Conservation (phyloP, 1,284 basidiomycete genomes). For the Mycosarcoma mackinlayi region DNA sequence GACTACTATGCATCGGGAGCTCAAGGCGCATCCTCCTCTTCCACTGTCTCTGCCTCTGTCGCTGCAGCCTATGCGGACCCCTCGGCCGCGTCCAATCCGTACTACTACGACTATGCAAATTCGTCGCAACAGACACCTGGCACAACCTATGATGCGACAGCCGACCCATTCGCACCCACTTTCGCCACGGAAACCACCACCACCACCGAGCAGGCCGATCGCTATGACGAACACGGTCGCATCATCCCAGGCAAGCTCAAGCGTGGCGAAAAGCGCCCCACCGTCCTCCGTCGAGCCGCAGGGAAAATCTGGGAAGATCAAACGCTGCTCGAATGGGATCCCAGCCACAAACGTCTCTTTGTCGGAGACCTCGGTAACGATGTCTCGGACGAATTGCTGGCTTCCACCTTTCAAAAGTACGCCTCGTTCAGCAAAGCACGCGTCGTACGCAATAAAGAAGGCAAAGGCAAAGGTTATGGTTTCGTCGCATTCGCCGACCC, state of each 20-base stretch:
- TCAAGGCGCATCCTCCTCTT: slow-evolving; percentile 19
- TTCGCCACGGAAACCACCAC: background rate
- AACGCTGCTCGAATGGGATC: slow-evolving; percentile 96
- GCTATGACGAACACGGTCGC: slow-evolving; percentile 36
- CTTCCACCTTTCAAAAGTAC: slow-evolving; percentile 89
- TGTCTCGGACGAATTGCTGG: slow-evolving; percentile 91
- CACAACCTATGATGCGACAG: slow-evolving; percentile 5
- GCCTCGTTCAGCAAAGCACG: slow-evolving; percentile 91
- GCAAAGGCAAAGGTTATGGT: slow-evolving; percentile 90
- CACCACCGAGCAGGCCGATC: slow-evolving; percentile 6
- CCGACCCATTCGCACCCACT: slow-evolving; percentile 16
- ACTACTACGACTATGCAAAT: slow-evolving; percentile 20
- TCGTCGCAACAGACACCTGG: background rate
- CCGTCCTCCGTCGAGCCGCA: slow-evolving; percentile 91
- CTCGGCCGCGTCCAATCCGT: slow-evolving; percentile 11
- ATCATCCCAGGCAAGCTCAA: slow-evolving; percentile 70
- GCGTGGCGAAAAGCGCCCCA: slow-evolving; percentile 85
- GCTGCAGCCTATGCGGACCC: slow-evolving; percentile 18
- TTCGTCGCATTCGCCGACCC: slow-evolving; percentile 98
- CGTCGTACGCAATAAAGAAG: slow-evolving; percentile 84
- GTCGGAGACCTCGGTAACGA: slow-evolving; percentile 98
- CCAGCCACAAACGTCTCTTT: slow-evolving; percentile 97
- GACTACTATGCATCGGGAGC: slow-evolving; percentile 45
- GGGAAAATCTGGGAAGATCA: slow-evolving; percentile 99
- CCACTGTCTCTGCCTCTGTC: background rate